These are phyloP conservation scores for Komagataella pastoris DNA, from an alignment of 805 yeast species.

Conservation along the genomic window DNA sequence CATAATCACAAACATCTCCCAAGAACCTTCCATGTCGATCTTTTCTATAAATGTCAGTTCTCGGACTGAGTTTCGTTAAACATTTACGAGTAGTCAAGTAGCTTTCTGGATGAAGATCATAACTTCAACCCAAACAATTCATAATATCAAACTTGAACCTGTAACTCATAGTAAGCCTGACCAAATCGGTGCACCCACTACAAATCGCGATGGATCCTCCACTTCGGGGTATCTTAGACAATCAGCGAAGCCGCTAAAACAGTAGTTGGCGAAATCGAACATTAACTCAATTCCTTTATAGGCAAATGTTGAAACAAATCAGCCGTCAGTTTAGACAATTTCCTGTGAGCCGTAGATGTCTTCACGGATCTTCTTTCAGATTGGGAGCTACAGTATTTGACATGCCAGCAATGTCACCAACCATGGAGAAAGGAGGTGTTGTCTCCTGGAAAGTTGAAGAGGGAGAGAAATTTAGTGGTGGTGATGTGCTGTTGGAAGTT, in stretches of 20 bases:
- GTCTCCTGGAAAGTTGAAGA: slow-evolving; percentile 80
- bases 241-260: background rate
- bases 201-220: background rate
- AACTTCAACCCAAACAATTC: background rate
- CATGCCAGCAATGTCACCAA: slow-evolving; percentile 99
- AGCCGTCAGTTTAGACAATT: background rate
- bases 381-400: slow-evolving; percentile 25
- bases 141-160: background rate
- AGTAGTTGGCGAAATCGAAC: background rate
- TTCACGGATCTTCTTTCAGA: background rate
- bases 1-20: too few relatives aligned
- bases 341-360: background rate
- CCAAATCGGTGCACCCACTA: background rate
- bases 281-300: background rate
- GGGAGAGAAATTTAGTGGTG: slow-evolving; percentile 62
- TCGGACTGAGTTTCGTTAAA: too few relatives aligned
- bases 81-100: too few relatives aligned
- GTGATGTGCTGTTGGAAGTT: slow-evolving; percentile 74
- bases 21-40: too few relatives aligned
- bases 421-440: slow-evolving; percentile 93
- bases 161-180: background rate
- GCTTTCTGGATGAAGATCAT: background rate
- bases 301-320: background rate
- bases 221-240: background rate
- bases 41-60: too few relatives aligned